These are phyloP conservation scores for Termitomyces sp. DNA, from an alignment of 768 basidiomycete species.

Conservation along the genomic window DNA sequence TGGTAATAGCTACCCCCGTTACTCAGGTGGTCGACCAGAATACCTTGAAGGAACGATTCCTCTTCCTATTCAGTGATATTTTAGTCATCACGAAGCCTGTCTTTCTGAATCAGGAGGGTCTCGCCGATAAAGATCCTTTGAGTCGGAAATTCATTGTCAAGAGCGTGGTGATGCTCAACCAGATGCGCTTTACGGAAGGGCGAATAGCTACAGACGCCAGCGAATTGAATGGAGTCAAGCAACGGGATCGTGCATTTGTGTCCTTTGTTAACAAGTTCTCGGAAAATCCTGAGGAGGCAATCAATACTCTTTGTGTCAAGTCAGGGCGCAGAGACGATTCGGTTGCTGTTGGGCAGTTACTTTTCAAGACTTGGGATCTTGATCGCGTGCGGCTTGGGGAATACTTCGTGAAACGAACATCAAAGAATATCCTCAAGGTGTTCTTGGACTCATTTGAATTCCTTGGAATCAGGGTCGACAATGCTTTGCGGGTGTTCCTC, in stretches of 20 bases:
- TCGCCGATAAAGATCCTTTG: slow-evolving; percentile 56
- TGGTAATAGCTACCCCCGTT: slow-evolving; percentile 80
- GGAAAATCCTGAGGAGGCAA: slow-evolving; percentile 75
- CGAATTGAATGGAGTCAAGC: slow-evolving; percentile 27
- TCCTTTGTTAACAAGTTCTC: slow-evolving; percentile 78
- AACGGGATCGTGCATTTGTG: slow-evolving; percentile 57
- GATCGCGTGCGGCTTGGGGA: slow-evolving; percentile 81
- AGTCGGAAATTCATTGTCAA: slow-evolving; percentile 87
- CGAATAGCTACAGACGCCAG: slow-evolving; percentile 50
- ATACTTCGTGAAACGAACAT: slow-evolving; percentile 71
- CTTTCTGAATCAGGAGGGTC: slow-evolving; percentile 58
- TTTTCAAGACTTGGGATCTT: slow-evolving; percentile 81
- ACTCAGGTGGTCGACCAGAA: slow-evolving; percentile 92
- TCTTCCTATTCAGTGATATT: slow-evolving; percentile 96
- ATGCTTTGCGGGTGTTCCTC: slow-evolving; percentile 85
- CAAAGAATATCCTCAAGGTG: slow-evolving; percentile 71
- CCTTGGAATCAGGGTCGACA: slow-evolving; percentile 76
- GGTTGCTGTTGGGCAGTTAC: slow-evolving; percentile 64
- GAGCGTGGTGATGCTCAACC: slow-evolving; percentile 75
- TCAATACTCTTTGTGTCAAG: slow-evolving; percentile 63
- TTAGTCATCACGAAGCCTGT: slow-evolving; percentile 92
- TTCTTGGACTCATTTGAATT: slow-evolving; percentile 90
- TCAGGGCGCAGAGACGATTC: slow-evolving; percentile 59
- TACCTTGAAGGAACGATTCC: slow-evolving; percentile 92
- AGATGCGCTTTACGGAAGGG: slow-evolving; percentile 65